Percentiles rank a stretch among this genome's conserved stretches.
These are phyloP conservation scores for Gnaphalium uliginosum DNA, from an alignment of 129 eudicot genomes.

Conservation along the genomic window DNA sequence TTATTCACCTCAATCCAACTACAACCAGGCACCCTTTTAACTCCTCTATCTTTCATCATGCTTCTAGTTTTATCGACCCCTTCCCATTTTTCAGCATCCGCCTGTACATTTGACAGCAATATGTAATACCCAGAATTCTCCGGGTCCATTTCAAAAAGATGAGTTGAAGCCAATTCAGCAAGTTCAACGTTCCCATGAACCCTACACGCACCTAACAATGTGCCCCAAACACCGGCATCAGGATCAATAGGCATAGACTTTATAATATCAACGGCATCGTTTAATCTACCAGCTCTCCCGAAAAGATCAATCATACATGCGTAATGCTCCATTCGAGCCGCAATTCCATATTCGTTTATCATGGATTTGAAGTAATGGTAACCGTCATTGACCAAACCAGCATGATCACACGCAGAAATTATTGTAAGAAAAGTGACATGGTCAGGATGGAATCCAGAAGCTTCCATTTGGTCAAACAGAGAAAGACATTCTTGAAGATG, in stretches of 20 bases:
- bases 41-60: slow-evolving; percentile 69
- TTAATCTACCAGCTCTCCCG: slow-evolving; percentile 72
- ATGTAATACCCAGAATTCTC: slow-evolving; percentile 75
- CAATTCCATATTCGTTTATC: slow-evolving; percentile 49
- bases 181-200: slow-evolving; percentile 76
- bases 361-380: slow-evolving; percentile 53
- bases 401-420: slow-evolving; percentile 82
- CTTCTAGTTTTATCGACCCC: slow-evolving; percentile 52
- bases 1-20: slow-evolving; percentile 78
- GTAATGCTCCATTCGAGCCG: slow-evolving; percentile 72
- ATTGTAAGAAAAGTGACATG: slow-evolving; percentile 74
- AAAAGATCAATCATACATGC: slow-evolving; percentile 69
- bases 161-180: slow-evolving; percentile 68
- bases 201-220: slow-evolving; percentile 73
- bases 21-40: slow-evolving; percentile 66
- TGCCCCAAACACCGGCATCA: slow-evolving; percentile 86
- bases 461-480: slow-evolving; percentile 56
- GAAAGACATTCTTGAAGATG: slow-evolving; percentile 44
- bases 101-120: slow-evolving; percentile 67
- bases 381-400: slow-evolving; percentile 75
- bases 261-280: slow-evolving; percentile 52
- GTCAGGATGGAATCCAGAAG: slow-evolving; percentile 57
- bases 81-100: slow-evolving; percentile 66
- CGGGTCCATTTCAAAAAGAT: slow-evolving; percentile 69
- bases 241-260: slow-evolving; percentile 68